Evolutionary conservation across 345 rosid genomes (phyloP).

Genomic region (Dimocarpus longan): DNA sequence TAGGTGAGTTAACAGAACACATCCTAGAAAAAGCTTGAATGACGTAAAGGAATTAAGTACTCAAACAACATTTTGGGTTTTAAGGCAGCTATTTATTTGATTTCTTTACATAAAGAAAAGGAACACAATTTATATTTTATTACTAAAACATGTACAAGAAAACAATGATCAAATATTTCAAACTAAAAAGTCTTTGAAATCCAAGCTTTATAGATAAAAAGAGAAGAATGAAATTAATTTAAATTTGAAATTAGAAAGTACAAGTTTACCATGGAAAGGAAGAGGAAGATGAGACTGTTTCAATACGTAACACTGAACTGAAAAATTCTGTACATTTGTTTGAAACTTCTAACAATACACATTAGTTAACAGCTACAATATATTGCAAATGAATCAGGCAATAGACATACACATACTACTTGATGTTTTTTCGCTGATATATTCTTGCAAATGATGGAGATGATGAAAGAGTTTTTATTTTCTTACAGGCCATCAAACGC

Average conservation of each 20-base stretch:
- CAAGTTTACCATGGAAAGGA: neutral
- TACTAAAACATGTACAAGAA: neutral
- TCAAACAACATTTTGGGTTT: neutral
- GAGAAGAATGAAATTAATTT: no score
- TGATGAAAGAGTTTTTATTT: neutral
- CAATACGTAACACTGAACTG: neutral
- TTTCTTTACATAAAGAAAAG: neutral
- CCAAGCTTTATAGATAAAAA: no score
- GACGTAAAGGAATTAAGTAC: neutral
- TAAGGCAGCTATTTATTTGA: neutral
- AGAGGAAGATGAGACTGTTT: neutral
- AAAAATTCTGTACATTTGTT: neutral
- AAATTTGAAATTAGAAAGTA: no score
- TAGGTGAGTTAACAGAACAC: neutral
- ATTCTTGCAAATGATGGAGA: neutral
- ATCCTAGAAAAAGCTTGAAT: neutral
- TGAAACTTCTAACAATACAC: neutral
- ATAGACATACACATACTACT: no score
- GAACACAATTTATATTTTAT: neutral
- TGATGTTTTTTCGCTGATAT: neutral
- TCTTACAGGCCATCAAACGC: neutral
- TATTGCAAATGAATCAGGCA: neutral
- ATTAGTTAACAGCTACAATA: neutral
- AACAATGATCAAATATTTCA: no score
- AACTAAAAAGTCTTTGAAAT: no score